A percentile compares a stretch with the other conserved stretches of the same genome.
These are phyloP conservation scores for Capronia epimyces DNA, from an alignment of 2,329 filamentous ascomycete species.

Conservation along the genomic window DNA sequence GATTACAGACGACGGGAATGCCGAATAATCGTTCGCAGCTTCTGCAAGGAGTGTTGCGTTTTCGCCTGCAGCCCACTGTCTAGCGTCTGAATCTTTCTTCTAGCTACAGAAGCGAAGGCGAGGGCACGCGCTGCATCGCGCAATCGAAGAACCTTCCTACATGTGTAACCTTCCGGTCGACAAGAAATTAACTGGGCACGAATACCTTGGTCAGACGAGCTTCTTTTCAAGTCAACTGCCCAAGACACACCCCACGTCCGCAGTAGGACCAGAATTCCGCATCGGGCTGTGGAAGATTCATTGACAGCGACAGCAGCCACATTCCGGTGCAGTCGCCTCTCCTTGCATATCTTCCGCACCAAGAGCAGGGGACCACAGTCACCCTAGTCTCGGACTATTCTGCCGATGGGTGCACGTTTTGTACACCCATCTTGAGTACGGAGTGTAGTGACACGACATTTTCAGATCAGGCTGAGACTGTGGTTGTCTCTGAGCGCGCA, in stretches of 20 bases:
- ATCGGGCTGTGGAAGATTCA: background rate
- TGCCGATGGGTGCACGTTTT: constrained; percentile 1
- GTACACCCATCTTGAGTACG: constrained; percentile 1
- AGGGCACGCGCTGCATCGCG: background rate
- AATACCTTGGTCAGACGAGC: background rate
- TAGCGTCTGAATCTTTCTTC: background rate
- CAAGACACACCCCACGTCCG: background rate
- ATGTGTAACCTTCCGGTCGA: constrained; percentile 3
- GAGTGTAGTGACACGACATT: background rate
- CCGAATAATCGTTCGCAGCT: background rate
- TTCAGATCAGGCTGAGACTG: constrained; percentile 6
- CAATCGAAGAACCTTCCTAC: constrained; percentile 3
- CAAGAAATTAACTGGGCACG: background rate
- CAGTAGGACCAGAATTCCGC: background rate
- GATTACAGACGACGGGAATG: background rate
- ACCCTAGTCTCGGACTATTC: constrained; percentile 16
- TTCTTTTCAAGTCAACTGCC: background rate
- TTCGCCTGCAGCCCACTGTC: background rate
- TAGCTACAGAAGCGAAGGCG: background rate
- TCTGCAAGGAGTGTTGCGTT: background rate
- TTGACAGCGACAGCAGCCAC: background rate
- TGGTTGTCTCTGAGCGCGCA: background rate
- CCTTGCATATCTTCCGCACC: background rate
- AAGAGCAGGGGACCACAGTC: constrained; percentile 1
- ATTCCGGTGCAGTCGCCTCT: background rate